Evolutionary conservation across 2,329 filamentous ascomycete genomes (phyloP).

Genomic region (Botrytis cinerea): DNA sequence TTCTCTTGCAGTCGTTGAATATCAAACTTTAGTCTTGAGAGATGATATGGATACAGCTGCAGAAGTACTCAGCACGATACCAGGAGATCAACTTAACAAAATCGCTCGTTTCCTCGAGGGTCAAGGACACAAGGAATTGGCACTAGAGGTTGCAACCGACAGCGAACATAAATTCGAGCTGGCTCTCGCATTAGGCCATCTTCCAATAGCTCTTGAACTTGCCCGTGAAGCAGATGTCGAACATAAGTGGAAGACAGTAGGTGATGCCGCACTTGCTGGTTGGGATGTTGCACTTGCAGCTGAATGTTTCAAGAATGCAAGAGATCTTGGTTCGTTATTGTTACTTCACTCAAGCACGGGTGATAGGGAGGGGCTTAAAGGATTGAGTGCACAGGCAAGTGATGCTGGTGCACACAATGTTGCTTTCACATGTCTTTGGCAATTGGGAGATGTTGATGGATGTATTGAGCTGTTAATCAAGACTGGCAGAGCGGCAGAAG

Average conservation of each 20-base stretch:
- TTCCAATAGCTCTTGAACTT: conserved; percentile 82
- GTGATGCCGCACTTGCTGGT: conserved; percentile 80
- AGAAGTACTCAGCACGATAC: conserved; percentile 81
- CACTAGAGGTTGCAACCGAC: conserved; percentile 91
- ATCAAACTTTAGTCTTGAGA: conserved; percentile 92
- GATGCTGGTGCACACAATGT: conserved; percentile 84
- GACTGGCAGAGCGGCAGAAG: conserved; percentile 80
- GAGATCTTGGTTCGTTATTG: conserved; percentile 85
- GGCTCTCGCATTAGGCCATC: conserved; percentile 76
- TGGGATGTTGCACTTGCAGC: conserved; percentile 90
- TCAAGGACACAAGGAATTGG: conserved; percentile 94
- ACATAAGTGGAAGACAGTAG: conserved; percentile 98
- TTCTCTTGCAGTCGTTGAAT: conserved; percentile 90
- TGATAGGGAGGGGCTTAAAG: conserved; percentile 71
- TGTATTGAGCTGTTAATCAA: conserved; percentile 78
- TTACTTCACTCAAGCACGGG: conserved; percentile 86
- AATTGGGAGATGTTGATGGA: conserved; percentile 76
- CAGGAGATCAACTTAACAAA: conserved; percentile 94
- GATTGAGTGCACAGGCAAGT: conserved; percentile 73
- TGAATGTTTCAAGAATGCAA: conserved; percentile 89
- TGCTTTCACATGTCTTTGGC: conserved; percentile 88
- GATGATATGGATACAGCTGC: conserved; percentile 90
- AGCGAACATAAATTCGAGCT: conserved; percentile 96
- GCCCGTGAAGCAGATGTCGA: conserved; percentile 83
- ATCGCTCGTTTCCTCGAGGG: conserved; percentile 96